Conservation (phyloP, 768 basidiomycete species). For the Tylopilus vinaceipallidus region DNA sequence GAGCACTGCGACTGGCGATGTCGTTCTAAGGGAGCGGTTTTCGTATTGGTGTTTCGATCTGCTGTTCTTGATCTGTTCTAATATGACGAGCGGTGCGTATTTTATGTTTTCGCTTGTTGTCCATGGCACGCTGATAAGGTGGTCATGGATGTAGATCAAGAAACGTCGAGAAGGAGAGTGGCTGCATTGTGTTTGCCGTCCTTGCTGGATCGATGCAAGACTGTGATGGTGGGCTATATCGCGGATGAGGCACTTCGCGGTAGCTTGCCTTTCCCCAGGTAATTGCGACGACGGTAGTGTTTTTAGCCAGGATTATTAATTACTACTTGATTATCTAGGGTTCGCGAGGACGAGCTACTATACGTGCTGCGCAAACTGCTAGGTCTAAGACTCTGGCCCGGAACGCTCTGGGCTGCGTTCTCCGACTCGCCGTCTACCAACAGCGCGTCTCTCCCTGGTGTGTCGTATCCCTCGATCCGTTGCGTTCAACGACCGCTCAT, state of each 20-base stretch:
- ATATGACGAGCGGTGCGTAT: conserved; percentile 54
- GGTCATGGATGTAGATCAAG: conserved; percentile 49
- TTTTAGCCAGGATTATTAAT: not conserved
- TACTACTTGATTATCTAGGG: conserved; percentile 39
- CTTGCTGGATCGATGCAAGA: conserved; percentile 73
- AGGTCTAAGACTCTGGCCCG: conserved; percentile 68
- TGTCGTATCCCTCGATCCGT: conserved; percentile 11
- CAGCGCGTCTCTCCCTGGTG: conserved; percentile 58
- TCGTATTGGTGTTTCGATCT: conserved; percentile 93
- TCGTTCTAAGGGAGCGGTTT: conserved; percentile 78
- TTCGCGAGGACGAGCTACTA: conserved; percentile 85
- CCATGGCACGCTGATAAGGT: not conserved
- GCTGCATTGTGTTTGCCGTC: conserved; percentile 72
- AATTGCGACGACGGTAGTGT: conserved; percentile 1
- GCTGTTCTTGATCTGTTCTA: conserved; percentile 76
- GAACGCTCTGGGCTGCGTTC: conserved; percentile 73
- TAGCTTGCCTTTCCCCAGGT: conserved; percentile 86
- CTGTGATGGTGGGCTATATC: conserved; percentile 67
- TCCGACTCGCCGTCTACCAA: conserved; percentile 62
- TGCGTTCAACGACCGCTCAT: not conserved
- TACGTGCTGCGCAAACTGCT: conserved; percentile 81
- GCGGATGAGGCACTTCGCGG: conserved; percentile 88
- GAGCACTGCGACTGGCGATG: conserved; percentile 54
- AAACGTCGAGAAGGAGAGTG: conserved; percentile 58
- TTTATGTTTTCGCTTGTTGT: not conserved